Percentiles rank a stretch among this genome's conserved stretches.
phyloP scores from a whole-genome alignment of 495 filamentous ascomycete species.

The Barbatosphaeria neglecta region DNA sequence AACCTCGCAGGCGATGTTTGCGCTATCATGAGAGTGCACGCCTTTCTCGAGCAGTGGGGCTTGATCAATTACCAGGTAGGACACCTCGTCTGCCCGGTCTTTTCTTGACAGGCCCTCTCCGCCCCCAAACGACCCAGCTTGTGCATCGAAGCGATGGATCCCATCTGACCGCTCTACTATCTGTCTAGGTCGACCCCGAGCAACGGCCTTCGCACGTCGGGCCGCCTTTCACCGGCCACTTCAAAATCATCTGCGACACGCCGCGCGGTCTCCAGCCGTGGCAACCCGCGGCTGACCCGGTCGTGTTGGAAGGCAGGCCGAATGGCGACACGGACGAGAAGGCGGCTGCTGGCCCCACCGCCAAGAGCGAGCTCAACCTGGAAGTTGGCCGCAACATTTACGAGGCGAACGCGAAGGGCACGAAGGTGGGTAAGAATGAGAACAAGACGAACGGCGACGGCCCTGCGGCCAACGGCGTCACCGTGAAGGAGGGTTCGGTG shows the following conservation, averaged over 20 bases:
- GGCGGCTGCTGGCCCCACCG: conserved; percentile 45
- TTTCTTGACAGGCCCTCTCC: too few species aligned
- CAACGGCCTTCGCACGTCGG: conserved; percentile 90
- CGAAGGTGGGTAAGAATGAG: conserved; percentile 46
- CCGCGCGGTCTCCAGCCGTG: conserved; percentile 89
- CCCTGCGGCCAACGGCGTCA: conserved; percentile 45
- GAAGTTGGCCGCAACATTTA: conserved; percentile 92
- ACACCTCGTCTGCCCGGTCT: too few species aligned
- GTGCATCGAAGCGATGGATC: conserved; percentile 14
- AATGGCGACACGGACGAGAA: conserved; percentile 69
- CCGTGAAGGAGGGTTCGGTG: conserved; percentile 17
- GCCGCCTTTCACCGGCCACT: conserved; percentile 94
- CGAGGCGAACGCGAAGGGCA: conserved; percentile 80
- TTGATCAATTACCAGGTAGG: conserved; percentile 97
- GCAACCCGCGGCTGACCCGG: conserved; percentile 73
- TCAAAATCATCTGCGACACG: conserved; percentile 86
- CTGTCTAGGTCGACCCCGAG: conserved; percentile 77
- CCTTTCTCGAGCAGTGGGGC: conserved; percentile 98
- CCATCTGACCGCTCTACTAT: conserved; percentile 7
- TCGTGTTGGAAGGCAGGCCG: conserved; percentile 51
- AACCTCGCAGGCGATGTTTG: conserved; percentile 97
- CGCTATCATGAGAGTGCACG: conserved; percentile 96
- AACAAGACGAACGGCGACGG: conserved; percentile 62
- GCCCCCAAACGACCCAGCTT: background rate
- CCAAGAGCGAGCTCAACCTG: conserved; percentile 73